Percentiles rank a stretch among this genome's conserved stretches.
Evolutionary conservation across 306 rosid genomes (phyloP).

Genomic region (Canavalia gladiata): DNA sequence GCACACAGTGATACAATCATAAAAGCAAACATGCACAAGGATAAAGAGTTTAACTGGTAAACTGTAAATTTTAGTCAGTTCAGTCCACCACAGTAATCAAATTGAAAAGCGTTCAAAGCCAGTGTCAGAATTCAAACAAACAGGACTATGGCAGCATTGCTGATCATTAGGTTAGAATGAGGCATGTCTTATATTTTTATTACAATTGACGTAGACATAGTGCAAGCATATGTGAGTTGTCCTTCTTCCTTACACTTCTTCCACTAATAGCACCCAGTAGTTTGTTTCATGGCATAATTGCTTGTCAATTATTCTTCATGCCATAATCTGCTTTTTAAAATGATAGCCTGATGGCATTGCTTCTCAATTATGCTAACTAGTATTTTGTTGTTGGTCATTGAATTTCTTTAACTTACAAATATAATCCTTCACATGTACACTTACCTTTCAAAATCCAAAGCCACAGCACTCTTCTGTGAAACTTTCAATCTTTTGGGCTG

Average conservation of each 20-base stretch:
- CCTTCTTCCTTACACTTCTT: not conserved
- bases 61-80: not conserved
- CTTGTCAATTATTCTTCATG: not conserved
- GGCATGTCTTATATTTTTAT: not conserved
- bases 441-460: slow-evolving; percentile 1
- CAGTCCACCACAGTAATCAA: not conserved
- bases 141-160: not conserved
- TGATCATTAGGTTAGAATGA: not conserved
- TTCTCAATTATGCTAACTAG: not conserved
- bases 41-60: not conserved
- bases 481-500: not conserved
- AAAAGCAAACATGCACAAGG: not conserved
- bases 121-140: slow-evolving; percentile 32
- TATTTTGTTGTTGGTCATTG: not conserved
- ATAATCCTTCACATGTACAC: not conserved
- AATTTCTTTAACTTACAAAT: not conserved
- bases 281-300: not conserved
- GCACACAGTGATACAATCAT: not conserved
- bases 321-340: not conserved
- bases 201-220: not conserved
- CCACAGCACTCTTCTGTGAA: not conserved
- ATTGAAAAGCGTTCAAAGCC: not conserved
- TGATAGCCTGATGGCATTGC: not conserved
- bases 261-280: not conserved
- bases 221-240: not conserved